These are phyloP conservation scores for Lycium barbarum DNA, from an alignment of 257 asterid species.

Conservation along the genomic window DNA sequence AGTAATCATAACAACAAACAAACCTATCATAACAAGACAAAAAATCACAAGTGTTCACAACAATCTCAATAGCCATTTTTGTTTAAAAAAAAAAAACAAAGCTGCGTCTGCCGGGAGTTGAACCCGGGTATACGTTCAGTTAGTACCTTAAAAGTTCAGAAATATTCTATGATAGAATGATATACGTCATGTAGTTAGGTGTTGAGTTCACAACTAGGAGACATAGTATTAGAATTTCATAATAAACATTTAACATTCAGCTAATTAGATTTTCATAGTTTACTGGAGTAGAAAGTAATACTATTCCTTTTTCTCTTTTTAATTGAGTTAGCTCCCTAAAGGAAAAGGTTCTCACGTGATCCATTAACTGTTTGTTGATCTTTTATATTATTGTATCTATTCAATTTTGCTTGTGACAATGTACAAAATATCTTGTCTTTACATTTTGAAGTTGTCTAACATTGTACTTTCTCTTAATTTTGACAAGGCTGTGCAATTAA, in stretches of 20 bases:
- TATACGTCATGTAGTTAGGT: not conserved
- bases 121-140: constrained; percentile 65
- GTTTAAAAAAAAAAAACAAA: no score
- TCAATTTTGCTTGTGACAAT: not conserved
- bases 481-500: constrained; percentile 54
- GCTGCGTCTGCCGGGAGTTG: constrained; percentile 86
- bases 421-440: not conserved
- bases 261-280: not conserved
- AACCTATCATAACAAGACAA: not conserved
- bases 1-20: not conserved
- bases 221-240: not conserved
- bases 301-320: not conserved
- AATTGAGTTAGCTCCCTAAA: not conserved
- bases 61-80: not conserved
- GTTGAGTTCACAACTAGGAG: not conserved
- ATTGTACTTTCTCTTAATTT: constrained; percentile 46
- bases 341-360: not conserved
- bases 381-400: not conserved
- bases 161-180: not conserved
- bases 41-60: not conserved
- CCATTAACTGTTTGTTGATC: not conserved
- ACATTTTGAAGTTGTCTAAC: constrained; percentile 45
- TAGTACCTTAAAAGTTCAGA: no score
- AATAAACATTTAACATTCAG: not conserved
- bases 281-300: not conserved